Base-by-base conservation (phyloP, 1,284 basidiomycete species). In the Puccinia brachypodii region DNA sequence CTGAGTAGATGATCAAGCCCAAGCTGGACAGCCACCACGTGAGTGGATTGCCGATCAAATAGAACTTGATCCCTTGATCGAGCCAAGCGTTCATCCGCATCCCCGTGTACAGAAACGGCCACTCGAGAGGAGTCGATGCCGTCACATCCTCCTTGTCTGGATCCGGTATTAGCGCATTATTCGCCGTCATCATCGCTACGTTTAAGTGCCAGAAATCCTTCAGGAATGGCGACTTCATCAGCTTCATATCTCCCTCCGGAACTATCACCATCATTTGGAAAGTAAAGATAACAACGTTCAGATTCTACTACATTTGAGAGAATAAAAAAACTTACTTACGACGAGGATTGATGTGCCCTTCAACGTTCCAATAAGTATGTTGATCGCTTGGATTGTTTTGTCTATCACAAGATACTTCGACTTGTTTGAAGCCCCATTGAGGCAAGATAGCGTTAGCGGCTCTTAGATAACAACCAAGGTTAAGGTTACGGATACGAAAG, bases 141-240 rank as follows among this genome's bases (percentile, higher is more conserved):
- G 99, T 91, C 84, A 98, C 94, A 86, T 99, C 96, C 84, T 96
- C 94, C 88, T 99, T 99, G 89, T 99, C 96, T 0, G 95, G 94
- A 85, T 99, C 95, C 0, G 96, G 96, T 64, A 98, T 88, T 77
- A 99, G 91, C 0, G 97, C 96, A 86, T 99, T 99, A 89, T 99
- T 99, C 4, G 96, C 97, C 0, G 95, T 98, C 94, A 97, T 96
- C 97, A 99, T 99, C 19, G 96, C 96, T 19, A 99, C 94, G 85
- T 99, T 99, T 82, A 99, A 91, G 87, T 99, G 96, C 91, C 95
- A 95, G 88, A 99, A 98, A 88, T 99, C 96, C 80, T 93, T 92
- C 80, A 98, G 88, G 90, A 99, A 99, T 0, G 96, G 93, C 2
- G 96, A 97, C 62, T 89, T 89, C 89, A 96, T 97, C 82, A 92